Percentiles rank a stretch among this genome's conserved stretches.
Evolutionary conservation across 768 basidiomycete genomes (phyloP).

Genomic region (Lactarius sanguifluus): DNA sequence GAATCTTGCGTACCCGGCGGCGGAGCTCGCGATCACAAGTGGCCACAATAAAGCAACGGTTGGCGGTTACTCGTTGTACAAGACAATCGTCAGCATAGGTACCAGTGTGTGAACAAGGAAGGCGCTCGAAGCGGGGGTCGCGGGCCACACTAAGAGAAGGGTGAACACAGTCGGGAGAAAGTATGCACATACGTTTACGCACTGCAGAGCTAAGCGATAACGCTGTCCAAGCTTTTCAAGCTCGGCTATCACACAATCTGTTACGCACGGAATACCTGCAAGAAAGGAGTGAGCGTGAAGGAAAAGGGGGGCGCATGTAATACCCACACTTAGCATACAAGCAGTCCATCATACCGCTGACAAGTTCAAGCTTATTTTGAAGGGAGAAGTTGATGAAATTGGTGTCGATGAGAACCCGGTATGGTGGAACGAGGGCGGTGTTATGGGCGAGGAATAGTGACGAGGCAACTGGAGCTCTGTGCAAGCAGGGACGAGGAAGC

Average conservation of each 20-base stretch:
- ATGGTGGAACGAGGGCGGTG: conserved; percentile 92
- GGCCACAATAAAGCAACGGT: conserved; percentile 96
- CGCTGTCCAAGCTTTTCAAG: conserved; percentile 95
- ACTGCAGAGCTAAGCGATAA: conserved; percentile 94
- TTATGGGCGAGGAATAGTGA: conserved; percentile 95
- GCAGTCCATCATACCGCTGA: conserved; percentile 99
- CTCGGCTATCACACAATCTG: conserved; percentile 98
- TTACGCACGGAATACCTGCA: conserved; percentile 96
- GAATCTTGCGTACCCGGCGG: conserved; percentile 86
- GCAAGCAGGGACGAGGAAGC: conserved; percentile 7
- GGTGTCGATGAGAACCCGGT: conserved; percentile 96
- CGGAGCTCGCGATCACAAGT: conserved; percentile 97
- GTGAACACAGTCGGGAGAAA: conserved; percentile 9
- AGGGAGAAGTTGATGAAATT: conserved; percentile 99
- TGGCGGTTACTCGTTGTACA: conserved; percentile 90
- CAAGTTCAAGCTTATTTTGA: conserved; percentile 95
- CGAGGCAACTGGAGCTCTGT: conserved; percentile 81
- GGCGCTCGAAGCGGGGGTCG: conserved; percentile 94
- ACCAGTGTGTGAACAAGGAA: conserved; percentile 88
- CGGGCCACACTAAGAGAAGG: conserved; percentile 76
- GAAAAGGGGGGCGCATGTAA: conserved; percentile 16
- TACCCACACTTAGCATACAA: conserved; percentile 92
- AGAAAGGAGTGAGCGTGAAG: conserved; percentile 18
- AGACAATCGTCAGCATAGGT: conserved; percentile 99
- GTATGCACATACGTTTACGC: conserved; percentile 34